Conservation (phyloP, 1,284 basidiomycete species). For the Athelia sp. region DNA sequence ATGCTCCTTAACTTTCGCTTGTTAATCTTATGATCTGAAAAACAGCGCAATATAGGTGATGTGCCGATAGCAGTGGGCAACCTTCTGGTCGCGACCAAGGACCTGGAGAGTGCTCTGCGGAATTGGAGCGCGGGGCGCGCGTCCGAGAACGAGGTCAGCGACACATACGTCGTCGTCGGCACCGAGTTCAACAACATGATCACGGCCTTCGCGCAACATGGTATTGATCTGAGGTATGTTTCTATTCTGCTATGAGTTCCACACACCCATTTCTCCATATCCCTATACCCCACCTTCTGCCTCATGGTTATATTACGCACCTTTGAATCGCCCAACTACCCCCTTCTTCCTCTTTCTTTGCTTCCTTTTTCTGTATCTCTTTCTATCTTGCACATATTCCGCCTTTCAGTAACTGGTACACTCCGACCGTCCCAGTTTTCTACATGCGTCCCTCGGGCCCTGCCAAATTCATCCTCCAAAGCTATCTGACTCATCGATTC, state of each 20-base stretch:
- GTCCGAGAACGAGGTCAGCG: constrained; percentile 79
- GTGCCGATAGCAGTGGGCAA: constrained; percentile 73
- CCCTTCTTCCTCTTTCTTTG: too few species aligned
- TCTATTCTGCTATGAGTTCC: neutral
- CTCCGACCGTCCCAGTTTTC: too few species aligned
- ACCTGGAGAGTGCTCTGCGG: constrained; percentile 76
- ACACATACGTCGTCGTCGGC: constrained; percentile 90
- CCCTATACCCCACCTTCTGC: too few species aligned
- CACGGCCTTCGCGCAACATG: constrained; percentile 72
- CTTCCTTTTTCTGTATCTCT: too few species aligned
- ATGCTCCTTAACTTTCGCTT: too few species aligned
- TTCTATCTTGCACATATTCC: too few species aligned
- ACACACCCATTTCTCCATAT: neutral
- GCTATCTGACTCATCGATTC: too few species aligned
- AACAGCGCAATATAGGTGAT: constrained; percentile 21
- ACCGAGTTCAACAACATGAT: constrained; percentile 89
- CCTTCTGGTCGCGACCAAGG: constrained; percentile 83
- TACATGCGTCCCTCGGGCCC: too few species aligned
- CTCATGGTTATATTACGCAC: too few species aligned
- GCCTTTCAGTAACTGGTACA: too few species aligned
- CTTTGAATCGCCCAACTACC: too few species aligned
- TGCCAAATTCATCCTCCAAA: too few species aligned
- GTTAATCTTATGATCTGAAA: neutral
- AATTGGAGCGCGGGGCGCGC: constrained; percentile 71
- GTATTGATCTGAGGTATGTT: constrained; percentile 78